Conservation (phyloP, 257 asterid genomes). For the Solanum gandarillasii region DNA sequence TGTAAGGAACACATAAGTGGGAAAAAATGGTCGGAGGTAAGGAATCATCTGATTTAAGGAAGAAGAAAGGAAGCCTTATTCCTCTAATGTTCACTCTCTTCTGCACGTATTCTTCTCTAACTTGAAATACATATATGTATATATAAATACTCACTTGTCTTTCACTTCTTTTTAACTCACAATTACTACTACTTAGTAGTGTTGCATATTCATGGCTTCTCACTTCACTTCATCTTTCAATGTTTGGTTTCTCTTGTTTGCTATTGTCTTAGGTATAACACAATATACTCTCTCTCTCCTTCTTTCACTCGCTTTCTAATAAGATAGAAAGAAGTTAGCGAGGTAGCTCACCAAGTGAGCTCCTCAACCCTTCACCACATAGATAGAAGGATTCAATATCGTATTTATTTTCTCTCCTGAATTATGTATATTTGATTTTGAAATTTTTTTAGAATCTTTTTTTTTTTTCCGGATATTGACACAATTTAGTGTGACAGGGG, state of each 20-base stretch:
- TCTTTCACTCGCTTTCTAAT: background rate
- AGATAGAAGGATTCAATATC: background rate
- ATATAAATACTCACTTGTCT: background rate
- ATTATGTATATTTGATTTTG: background rate
- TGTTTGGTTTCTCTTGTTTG: slow-evolving; percentile 13
- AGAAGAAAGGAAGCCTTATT: slow-evolving; percentile 45
- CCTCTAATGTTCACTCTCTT: slow-evolving; percentile 8
- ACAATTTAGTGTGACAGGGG: slow-evolving; percentile 13
- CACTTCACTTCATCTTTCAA: background rate
- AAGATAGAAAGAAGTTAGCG: background rate
- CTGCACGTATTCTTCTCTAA: slow-evolving; percentile 42
- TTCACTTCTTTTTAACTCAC: background rate
- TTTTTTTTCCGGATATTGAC: background rate
- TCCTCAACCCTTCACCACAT: background rate
- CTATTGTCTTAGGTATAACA: slow-evolving; percentile 29
- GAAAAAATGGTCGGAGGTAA: slow-evolving; percentile 16
- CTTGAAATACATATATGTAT: background rate
- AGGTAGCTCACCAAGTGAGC: background rate
- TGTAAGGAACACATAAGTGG: background rate
- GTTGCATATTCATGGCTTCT: slow-evolving; percentile 22
- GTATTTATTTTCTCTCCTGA: background rate
- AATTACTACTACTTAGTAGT: background rate
- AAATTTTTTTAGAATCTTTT: no score
- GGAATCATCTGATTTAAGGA: slow-evolving; percentile 36
- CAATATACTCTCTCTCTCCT: background rate